Evolutionary conservation across 2,329 filamentous ascomycete genomes (phyloP), one percentile per base, ranked within the genome.

Genomic region (Tetracladium maxilliforme): DNA sequence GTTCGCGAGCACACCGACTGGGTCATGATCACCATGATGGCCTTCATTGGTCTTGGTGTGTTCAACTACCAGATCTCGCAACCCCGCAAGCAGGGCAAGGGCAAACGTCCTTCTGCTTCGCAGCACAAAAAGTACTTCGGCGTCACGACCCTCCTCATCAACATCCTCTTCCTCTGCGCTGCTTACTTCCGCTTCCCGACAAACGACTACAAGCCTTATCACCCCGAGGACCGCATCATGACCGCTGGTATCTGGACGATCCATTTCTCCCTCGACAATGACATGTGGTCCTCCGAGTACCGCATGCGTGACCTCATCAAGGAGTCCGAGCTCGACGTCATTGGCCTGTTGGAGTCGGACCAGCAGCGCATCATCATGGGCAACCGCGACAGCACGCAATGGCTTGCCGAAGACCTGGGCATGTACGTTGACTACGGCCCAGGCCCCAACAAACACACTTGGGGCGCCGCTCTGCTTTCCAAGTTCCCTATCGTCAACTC

Each of bases 381-480:
- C 43, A 98, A 95, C 55, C 79, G 90, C 37, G 90, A 98, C 47
- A 79, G 82, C 7, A 94, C 90, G 2, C 90, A 95, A 47, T 92
- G 82, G 52, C 67, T 98, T 7, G 86, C 90, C 12, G 87, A 95
- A 48, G 86, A 98, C 37, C 66, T 98, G 8, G 90, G 90, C 39
- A 98, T 98, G 90, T 98, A 94, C 44, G 86, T 92, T 24, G 90
- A 98, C 56, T 94, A 84, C 43, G 90, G 90, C 28, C 90, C 90
- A 16, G 90, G 90, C 3, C 90, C 90, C 6, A 93, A 98, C 65
- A 98, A 95, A 57, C 90, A 98, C 56, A 98, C 90, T 0, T 98
- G 90, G 90, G 90, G 90, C 25, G 71, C 77, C 7, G 90, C 86
- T 13, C 62, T 98, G 22, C 65, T 98, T 4, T 94, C 84, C 40